Base-by-base conservation (phyloP, 1,284 basidiomycete genomes). In the Cutaneotrichosporon mucoides region DNA sequence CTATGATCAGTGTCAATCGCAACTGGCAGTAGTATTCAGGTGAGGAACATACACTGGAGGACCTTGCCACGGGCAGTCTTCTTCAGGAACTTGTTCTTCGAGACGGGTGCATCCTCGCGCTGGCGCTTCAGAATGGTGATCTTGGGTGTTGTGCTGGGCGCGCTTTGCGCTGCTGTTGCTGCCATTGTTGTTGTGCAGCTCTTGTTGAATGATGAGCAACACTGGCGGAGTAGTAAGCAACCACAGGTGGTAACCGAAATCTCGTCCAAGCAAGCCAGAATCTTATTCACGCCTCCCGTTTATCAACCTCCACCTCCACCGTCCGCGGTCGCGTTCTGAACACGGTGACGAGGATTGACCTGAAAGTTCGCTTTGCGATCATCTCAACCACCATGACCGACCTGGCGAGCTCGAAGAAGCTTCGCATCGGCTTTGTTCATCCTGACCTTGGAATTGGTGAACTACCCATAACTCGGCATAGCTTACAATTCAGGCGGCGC, bases 31-130 rank as follows among this genome's bases (percentile, higher is more conserved):
- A n/a, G n/a, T n/a, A n/a, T n/a, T n/a, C n/a, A n/a, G n/a, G n/a
- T n/a, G n/a, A n/a, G 16, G 24, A 8, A 67, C 79, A 53, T 56
- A 90, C 91, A 88, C 82, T 93, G 95, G 71, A 93, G 85, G 36
- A 99, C 92, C 74, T 95, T 96, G 33, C 96, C 95, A 61, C 86
- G 80, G 0, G 90, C 90, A 0, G 96, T 98, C 80, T 99, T 99
- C 78, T 90, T 92, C 81, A 92, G 88, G 75, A 92, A 95, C 75
- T 91, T 93, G 63, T 88, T 86, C 69, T 91, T 89, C 0, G 89
- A 88, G 4, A 90, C 74, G 2, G 86, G 84, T 0, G 87, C 85
- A 73, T 93, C 91, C 13, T 84, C 82, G 33, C 83, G 79, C 10
- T 87, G 82, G 58, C 91, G 81, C 71, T 91, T 93, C 42, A 87